Conservation (phyloP, 495 filamentous ascomycete genomes). For the Aspergillus egyptiacus region DNA sequence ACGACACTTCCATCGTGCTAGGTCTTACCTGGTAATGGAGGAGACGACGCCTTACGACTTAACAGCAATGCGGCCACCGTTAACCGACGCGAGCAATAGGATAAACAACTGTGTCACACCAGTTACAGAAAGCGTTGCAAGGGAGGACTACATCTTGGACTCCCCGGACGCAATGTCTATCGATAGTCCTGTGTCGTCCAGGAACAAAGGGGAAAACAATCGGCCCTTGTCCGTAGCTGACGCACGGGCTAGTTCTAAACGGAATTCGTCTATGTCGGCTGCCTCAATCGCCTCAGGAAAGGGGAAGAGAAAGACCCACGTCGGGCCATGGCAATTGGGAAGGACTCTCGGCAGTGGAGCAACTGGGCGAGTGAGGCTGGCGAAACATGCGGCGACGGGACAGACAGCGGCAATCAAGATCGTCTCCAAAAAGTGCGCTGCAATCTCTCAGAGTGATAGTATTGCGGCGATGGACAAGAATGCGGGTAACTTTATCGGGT, state of each 20-base stretch:
- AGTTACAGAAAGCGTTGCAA: constrained; percentile 20
- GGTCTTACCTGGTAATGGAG: constrained; percentile 18
- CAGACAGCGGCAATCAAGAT: constrained; percentile 90
- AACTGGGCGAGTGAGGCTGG: constrained; percentile 75
- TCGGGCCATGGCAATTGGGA: constrained; percentile 87
- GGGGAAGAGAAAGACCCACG: constrained; percentile 65
- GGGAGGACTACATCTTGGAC: constrained; percentile 27
- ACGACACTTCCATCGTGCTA: constrained; percentile 4
- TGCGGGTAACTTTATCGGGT: constrained; percentile 31
- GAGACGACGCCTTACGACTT: constrained; percentile 10
- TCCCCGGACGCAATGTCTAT: constrained; percentile 36
- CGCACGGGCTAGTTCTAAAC: constrained; percentile 48
- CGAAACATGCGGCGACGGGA: constrained; percentile 66
- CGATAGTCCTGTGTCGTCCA: constrained; percentile 28
- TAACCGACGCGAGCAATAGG: constrained; percentile 44
- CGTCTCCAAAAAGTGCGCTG: constrained; percentile 68
- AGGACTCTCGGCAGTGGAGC: constrained; percentile 80
- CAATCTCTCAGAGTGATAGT: constrained; percentile 66
- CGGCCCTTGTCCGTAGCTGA: constrained; percentile 51
- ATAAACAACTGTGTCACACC: constrained; percentile 36
- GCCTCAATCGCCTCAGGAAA: constrained; percentile 56
- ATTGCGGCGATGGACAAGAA: constrained; percentile 65
- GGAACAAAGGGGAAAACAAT: constrained; percentile 44
- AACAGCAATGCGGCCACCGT: constrained; percentile 38
- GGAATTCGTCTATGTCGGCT: constrained; percentile 68